phyloP scores from a whole-genome alignment of 2,329 filamentous ascomycete genomes.

The Colletotrichum tamarilloi region DNA sequence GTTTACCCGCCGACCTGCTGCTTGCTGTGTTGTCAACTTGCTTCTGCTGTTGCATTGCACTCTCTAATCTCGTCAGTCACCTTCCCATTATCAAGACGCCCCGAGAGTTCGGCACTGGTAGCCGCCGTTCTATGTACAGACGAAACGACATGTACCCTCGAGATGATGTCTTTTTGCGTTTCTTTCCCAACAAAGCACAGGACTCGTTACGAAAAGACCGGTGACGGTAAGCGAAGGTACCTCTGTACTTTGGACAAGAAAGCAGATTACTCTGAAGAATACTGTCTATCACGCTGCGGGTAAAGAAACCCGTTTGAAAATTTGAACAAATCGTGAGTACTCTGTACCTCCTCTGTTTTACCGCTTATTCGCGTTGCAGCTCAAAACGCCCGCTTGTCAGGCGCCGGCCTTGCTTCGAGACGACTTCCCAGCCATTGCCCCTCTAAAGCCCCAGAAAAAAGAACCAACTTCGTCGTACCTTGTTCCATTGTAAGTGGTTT shows the following conservation, averaged over 20 bases:
- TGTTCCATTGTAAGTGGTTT: background rate
- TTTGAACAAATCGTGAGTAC: constrained; percentile 19
- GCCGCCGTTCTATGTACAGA: constrained; percentile 10
- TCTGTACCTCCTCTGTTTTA: constrained; percentile 13
- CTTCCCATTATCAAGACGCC: constrained; percentile 21
- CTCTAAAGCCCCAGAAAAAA: background rate
- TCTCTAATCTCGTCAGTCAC: constrained; percentile 9
- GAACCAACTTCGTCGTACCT: background rate
- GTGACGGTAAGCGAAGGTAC: background rate
- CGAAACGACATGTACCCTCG: constrained; percentile 5
- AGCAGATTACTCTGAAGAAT: background rate
- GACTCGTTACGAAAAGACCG: constrained; percentile 1
- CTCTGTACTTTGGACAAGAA: background rate
- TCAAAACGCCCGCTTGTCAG: constrained; percentile 31
- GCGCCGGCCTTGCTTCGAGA: constrained; percentile 18
- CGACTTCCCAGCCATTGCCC: background rate
- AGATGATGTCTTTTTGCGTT: background rate
- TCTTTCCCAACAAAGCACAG: constrained; percentile 4
- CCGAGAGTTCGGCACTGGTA: constrained; percentile 20
- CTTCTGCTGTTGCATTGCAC: background rate
- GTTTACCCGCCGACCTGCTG: constrained; percentile 8
- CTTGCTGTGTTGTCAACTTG: background rate
- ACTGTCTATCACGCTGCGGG: background rate
- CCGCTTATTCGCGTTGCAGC: constrained; percentile 33
- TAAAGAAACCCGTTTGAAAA: constrained; percentile 10